Evolutionary conservation across 2,329 filamentous ascomycete species (phyloP), one percentile per base, ranked within the genome.

Genomic region (Colletotrichum somersetense): DNA sequence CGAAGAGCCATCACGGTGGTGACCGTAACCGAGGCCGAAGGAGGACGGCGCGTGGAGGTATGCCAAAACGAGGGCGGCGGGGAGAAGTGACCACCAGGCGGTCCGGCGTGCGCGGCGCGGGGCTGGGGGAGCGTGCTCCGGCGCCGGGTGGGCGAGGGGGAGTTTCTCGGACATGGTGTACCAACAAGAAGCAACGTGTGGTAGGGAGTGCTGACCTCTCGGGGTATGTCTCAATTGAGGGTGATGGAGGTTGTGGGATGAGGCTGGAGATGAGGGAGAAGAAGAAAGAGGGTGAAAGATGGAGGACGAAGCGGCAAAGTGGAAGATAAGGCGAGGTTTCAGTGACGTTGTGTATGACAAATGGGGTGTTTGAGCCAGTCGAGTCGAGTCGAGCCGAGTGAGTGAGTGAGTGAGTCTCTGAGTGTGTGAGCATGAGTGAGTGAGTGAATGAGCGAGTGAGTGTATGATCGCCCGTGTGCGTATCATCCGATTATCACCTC

Each of bases 11-110:
- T 35, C 16, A 11, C 30, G 23, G 30, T 26, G 33, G n/a, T 23
- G 38, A 14, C 52, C 26, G 40, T 40, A 50, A 35, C 70, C 42
- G 53, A 46, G 33, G 55, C n/a, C 48, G 46, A 56, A 26, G 35
- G 52, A n/a, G 14, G 67, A 73, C 12, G 71, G 67, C 26, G 52
- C 46, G 50, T 71, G 71, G 18, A 74, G 66, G 63, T 72, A 74
- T 20, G 62, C 46, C 2, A 74, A 42, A 3, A 74, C 5, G 40
- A 74, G 61, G 30, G 66, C 70, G 53, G 70, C 70, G 5, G 72
- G 72, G n/a, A 74, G 11, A 33, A 70, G 61, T 11, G 65, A 46
- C 72, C 72, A 74, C 72, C 72, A 73, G 35, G 72, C 69, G 40
- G 65, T 53, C 33, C 38, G 58, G 23, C 62, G 63, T 38, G 59